A percentile compares a stretch with the other conserved stretches of the same genome.
phyloP scores from a whole-genome alignment of 352 stramenopile genomes.

The Globisporangium cederbergense region DNA sequence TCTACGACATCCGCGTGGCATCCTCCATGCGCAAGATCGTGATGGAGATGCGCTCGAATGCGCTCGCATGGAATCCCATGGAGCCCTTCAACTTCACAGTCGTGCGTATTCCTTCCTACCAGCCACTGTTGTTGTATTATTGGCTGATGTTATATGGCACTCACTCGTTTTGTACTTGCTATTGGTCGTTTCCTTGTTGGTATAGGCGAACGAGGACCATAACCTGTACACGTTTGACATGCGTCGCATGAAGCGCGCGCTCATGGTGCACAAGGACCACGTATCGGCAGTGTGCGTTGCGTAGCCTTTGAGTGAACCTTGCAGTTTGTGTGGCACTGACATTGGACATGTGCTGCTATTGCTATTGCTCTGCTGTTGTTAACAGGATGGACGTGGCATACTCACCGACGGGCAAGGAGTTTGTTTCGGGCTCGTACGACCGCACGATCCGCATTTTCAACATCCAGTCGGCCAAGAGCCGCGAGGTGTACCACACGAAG shows the following conservation, averaged over 20 bases:
- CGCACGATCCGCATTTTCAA: slow-evolving; percentile 98
- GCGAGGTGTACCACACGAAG: slow-evolving; percentile 97
- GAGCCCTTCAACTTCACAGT: slow-evolving; percentile 99
- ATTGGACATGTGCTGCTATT: not conserved
- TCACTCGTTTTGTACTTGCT: not conserved
- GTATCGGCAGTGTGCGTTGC: slow-evolving; percentile 92
- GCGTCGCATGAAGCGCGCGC: slow-evolving; percentile 92
- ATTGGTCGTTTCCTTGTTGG: not conserved
- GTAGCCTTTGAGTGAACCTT: not conserved
- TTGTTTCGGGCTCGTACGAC: slow-evolving; percentile 98
- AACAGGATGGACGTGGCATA: slow-evolving; percentile 95
- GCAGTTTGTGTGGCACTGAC: not conserved
- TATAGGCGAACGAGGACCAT: slow-evolving; percentile 97
- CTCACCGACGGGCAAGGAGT: slow-evolving; percentile 97
- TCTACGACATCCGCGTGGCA: slow-evolving; percentile 92
- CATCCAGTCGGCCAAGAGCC: slow-evolving; percentile 75
- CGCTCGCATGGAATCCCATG: slow-evolving; percentile 98
- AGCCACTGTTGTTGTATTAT: not conserved
- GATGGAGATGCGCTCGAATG: slow-evolving; percentile 95
- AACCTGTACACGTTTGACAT: slow-evolving; percentile 99
- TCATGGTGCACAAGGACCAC: slow-evolving; percentile 98
- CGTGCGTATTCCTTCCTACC: slow-evolving; percentile 27
- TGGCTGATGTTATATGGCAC: not conserved
- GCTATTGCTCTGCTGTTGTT: too few relatives aligned
- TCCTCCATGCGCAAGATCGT: slow-evolving; percentile 97